Percentiles rank a stretch among this genome's conserved stretches.
Conservation (phyloP, 805 yeast genomes). For the Hanseniaspora lindneri region DNA sequence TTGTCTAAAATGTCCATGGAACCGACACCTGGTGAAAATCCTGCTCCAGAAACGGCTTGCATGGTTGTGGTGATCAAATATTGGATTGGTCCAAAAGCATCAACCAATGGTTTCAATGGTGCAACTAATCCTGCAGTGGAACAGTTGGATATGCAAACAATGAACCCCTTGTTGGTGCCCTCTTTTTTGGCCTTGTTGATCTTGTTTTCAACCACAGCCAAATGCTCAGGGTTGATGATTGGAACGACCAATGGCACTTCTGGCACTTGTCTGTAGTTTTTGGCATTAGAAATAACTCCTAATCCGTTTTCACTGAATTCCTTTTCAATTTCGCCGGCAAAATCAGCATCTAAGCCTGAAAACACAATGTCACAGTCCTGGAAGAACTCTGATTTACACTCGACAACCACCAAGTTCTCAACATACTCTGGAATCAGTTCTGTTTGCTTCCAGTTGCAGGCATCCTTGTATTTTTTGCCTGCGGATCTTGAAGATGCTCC, state of each 20-base stretch:
- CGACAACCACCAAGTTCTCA: constrained; percentile 52
- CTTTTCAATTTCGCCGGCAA: constrained; percentile 84
- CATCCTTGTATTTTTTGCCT: constrained; percentile 74
- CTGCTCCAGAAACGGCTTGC: constrained; percentile 98
- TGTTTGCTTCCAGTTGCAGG: constrained; percentile 91
- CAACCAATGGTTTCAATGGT: constrained; percentile 88
- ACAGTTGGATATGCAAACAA: constrained; percentile 93
- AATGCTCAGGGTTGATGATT: constrained; percentile 84
- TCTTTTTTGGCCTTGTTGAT: constrained; percentile 42
- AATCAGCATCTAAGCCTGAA: constrained; percentile 86
- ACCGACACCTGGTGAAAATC: constrained; percentile 94
- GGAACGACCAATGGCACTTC: constrained; percentile 92
- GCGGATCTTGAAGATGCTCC: constrained; percentile 95
- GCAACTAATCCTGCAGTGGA: constrained; percentile 97
- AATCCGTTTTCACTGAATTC: constrained; percentile 72
- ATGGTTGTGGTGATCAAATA: constrained; percentile 78
- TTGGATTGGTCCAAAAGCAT: constrained; percentile 80
- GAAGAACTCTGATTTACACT: constrained; percentile 67
- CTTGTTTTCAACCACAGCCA: constrained; percentile 55
- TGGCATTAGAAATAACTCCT: constrained; percentile 85
- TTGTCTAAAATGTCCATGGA: constrained; percentile 92
- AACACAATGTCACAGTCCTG: constrained; percentile 87
- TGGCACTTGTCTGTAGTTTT: constrained; percentile 79
- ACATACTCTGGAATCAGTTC: constrained; percentile 61
- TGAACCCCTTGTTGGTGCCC: constrained; percentile 59